phyloP scores from a whole-genome alignment of 768 basidiomycete genomes.

The Hortiboletus campestris region DNA sequence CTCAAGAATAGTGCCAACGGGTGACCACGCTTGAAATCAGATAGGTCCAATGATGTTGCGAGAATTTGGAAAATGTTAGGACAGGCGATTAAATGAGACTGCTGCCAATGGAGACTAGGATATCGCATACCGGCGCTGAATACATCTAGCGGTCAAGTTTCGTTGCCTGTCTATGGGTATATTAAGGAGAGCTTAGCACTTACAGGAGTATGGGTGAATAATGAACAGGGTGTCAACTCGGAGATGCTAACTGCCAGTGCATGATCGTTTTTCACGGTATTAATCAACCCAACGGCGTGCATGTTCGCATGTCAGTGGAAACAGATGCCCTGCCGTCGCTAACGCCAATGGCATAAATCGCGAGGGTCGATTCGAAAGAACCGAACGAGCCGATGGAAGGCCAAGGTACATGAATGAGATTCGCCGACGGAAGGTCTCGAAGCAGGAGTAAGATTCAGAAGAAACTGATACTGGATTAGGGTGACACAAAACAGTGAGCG shows the following conservation, averaged over 20 bases:
- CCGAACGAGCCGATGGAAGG: not conserved
- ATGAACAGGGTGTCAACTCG: not conserved
- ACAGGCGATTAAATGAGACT: not conserved
- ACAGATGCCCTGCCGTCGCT: not conserved
- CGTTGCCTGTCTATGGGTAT: no score
- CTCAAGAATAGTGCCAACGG: not conserved
- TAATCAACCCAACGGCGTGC: no score
- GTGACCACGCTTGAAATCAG: not conserved
- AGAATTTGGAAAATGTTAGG: not conserved
- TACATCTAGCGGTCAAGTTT: no score
- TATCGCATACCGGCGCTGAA: no score
- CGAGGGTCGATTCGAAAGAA: no score
- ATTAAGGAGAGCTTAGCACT: not conserved
- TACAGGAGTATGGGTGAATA: not conserved
- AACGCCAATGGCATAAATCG: not conserved
- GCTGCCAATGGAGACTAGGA: no score
- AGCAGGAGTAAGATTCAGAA: not conserved
- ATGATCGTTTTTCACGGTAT: no score
- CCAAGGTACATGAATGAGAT: not conserved
- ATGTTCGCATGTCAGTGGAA: not conserved
- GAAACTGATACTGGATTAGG: not conserved
- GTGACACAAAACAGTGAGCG: not conserved
- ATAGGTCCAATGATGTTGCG: not conserved
- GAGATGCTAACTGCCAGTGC: not conserved
- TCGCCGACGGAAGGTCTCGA: not conserved